A percentile compares a stretch with the other conserved stretches of the same genome.
Evolutionary conservation across 2,329 filamentous ascomycete species (phyloP).

Genomic region (Alternaria brassicae): DNA sequence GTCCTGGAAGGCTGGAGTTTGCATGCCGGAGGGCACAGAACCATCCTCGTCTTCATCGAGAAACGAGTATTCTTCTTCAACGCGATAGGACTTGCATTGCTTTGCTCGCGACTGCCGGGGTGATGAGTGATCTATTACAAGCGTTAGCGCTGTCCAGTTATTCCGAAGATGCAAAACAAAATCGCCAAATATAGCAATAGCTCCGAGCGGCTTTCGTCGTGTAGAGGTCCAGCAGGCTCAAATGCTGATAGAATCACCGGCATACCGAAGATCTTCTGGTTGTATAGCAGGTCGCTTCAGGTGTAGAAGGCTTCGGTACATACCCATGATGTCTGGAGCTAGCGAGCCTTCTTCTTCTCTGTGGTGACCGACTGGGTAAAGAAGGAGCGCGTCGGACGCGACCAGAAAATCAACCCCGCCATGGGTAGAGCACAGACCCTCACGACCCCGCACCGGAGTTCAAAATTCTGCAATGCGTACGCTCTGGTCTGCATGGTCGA

Average conservation of each 20-base stretch:
- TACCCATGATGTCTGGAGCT: constrained; percentile 22
- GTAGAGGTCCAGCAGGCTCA: background rate
- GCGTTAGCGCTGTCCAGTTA: constrained; percentile 5
- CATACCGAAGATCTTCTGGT: background rate
- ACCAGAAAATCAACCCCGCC: constrained; percentile 15
- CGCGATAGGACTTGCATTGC: constrained; percentile 26
- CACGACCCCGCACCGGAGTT: constrained; percentile 10
- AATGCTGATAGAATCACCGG: background rate
- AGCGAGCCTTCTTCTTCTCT: background rate
- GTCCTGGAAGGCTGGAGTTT: constrained; percentile 13
- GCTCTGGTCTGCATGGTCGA: accelerated
- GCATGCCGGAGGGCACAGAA: constrained; percentile 14
- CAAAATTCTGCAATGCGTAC: background rate
- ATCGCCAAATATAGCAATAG: constrained; percentile 4
- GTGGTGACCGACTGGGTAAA: constrained; percentile 9
- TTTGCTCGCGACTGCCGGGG: constrained; percentile 33
- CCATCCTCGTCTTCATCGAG: constrained; percentile 33
- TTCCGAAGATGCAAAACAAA: constrained; percentile 1
- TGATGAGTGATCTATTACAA: constrained; percentile 17
- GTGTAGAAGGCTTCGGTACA: background rate
- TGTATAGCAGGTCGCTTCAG: background rate
- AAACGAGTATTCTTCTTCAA: constrained; percentile 33
- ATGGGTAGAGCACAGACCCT: constrained; percentile 27
- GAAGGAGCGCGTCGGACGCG: constrained; percentile 5
- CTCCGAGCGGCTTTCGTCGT: background rate